Percentiles rank a stretch among this genome's conserved stretches.
These are phyloP conservation scores for Fusarium brevicatenulatum DNA, from an alignment of 2,329 filamentous ascomycete species.

Conservation along the genomic window DNA sequence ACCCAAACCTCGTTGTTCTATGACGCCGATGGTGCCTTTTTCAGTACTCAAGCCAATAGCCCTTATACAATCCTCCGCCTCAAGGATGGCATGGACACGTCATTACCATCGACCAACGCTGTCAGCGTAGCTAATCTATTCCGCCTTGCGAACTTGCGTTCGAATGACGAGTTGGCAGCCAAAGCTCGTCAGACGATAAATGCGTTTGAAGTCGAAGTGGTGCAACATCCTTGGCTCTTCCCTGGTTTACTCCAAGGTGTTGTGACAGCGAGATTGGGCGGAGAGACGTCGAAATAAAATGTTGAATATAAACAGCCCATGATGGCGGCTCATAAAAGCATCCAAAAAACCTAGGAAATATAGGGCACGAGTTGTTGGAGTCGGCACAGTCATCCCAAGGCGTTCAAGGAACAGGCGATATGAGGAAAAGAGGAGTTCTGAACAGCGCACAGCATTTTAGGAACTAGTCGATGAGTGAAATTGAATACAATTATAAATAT, in stretches of 20 bases:
- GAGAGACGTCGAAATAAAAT: slow-evolving; percentile 53
- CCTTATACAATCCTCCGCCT: slow-evolving; percentile 82
- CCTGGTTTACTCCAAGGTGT: slow-evolving; percentile 81
- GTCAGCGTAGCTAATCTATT: slow-evolving; percentile 89
- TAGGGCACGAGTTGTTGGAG: not conserved
- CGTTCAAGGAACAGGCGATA: slow-evolving; percentile 1
- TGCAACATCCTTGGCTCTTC: slow-evolving; percentile 94
- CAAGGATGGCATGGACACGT: slow-evolving; percentile 95
- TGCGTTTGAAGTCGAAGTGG: slow-evolving; percentile 89
- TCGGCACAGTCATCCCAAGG: slow-evolving; percentile 4
- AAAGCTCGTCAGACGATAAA: slow-evolving; percentile 79
- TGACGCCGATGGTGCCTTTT: slow-evolving; percentile 77
- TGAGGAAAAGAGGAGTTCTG: not conserved
- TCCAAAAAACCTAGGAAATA: not conserved
- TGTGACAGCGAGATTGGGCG: slow-evolving; percentile 78
- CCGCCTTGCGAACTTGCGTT: slow-evolving; percentile 76
- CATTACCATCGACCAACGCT: slow-evolving; percentile 89
- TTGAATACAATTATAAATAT: not conserved
- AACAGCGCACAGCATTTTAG: not conserved
- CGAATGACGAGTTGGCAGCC: slow-evolving; percentile 69
- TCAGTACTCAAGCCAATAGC: slow-evolving; percentile 71
- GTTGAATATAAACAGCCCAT: slow-evolving; percentile 41
- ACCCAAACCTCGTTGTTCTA: slow-evolving; percentile 82
- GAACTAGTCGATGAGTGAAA: not conserved
- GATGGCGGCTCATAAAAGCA: slow-evolving; percentile 26